A percentile compares a stretch with the other conserved stretches of the same genome.
These are phyloP conservation scores for Rhododendron vialii DNA, from an alignment of 148 eudicot genomes.

Conservation along the genomic window DNA sequence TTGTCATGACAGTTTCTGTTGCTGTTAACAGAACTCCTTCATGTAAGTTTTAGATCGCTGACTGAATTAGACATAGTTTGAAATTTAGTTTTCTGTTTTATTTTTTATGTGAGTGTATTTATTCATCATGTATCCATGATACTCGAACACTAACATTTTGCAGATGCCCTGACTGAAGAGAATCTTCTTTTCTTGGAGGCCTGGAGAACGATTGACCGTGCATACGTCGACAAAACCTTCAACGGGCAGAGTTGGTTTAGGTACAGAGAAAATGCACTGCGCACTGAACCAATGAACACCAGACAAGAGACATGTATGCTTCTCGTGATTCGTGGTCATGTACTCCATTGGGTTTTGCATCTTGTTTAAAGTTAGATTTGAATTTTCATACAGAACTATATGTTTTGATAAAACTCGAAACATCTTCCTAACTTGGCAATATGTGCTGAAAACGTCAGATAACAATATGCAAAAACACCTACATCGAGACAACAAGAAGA, in stretches of 20 bases:
- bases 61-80: not conserved
- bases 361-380: not conserved
- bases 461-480: not conserved
- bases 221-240: slow-evolving; percentile 89
- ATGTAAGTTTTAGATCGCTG: slow-evolving; percentile 50
- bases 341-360: not conserved
- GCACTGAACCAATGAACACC: slow-evolving; percentile 83
- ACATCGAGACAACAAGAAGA: not conserved
- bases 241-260: slow-evolving; percentile 99
- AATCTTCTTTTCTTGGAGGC: slow-evolving; percentile 95
- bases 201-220: slow-evolving; percentile 95
- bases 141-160: slow-evolving; percentile 12
- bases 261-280: slow-evolving; percentile 89
- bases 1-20: slow-evolving; percentile 55
- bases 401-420: not conserved
- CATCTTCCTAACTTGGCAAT: not conserved
- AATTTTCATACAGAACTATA: not conserved
- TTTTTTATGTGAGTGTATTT: not conserved
- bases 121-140: not conserved
- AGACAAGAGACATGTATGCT: slow-evolving; percentile 86
- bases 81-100: not conserved
- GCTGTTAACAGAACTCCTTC: slow-evolving; percentile 55
- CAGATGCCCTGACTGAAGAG: slow-evolving; percentile 91
- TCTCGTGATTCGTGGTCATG: not conserved
- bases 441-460: not conserved